Percentiles rank a stretch among this genome's conserved stretches.
These are phyloP conservation scores for Hortaea werneckii DNA, from an alignment of 2,329 filamentous ascomycete species.

Conservation along the genomic window DNA sequence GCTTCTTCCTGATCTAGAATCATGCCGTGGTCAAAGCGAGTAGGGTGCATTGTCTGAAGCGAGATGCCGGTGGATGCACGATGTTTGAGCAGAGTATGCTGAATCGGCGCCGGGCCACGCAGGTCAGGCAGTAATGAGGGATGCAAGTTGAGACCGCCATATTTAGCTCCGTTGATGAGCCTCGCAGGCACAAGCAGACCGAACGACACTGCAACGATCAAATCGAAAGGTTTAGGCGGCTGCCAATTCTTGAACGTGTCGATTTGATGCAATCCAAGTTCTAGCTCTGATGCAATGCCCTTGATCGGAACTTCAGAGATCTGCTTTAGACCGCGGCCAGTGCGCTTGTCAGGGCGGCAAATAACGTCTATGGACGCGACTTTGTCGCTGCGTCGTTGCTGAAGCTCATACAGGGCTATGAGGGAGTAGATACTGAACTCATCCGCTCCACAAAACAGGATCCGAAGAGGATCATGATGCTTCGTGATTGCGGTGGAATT, in stretches of 20 bases:
- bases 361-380: constrained; percentile 78
- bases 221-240: constrained; percentile 51
- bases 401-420: constrained; percentile 49
- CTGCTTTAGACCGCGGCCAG: constrained; percentile 55
- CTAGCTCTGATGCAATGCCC: constrained; percentile 50
- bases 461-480: constrained; percentile 51
- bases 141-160: constrained; percentile 88
- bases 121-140: constrained; percentile 73
- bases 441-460: constrained; percentile 93
- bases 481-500: neutral
- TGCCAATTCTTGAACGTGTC: constrained; percentile 79
- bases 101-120: constrained; percentile 75
- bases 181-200: constrained; percentile 76
- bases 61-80: constrained; percentile 60
- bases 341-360: constrained; percentile 66
- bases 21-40: constrained; percentile 66
- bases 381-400: constrained; percentile 32
- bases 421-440: constrained; percentile 76
- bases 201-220: constrained; percentile 89
- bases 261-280: constrained; percentile 60
- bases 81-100: constrained; percentile 64
- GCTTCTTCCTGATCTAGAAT: constrained; percentile 57
- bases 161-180: constrained; percentile 58
- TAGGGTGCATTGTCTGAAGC: constrained; percentile 73
- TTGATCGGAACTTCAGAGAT: constrained; percentile 67